A percentile compares a stretch with the other conserved stretches of the same genome.
phyloP scores from a whole-genome alignment of 2,329 filamentous ascomycete species.

The Tolypocladium amazonense region DNA sequence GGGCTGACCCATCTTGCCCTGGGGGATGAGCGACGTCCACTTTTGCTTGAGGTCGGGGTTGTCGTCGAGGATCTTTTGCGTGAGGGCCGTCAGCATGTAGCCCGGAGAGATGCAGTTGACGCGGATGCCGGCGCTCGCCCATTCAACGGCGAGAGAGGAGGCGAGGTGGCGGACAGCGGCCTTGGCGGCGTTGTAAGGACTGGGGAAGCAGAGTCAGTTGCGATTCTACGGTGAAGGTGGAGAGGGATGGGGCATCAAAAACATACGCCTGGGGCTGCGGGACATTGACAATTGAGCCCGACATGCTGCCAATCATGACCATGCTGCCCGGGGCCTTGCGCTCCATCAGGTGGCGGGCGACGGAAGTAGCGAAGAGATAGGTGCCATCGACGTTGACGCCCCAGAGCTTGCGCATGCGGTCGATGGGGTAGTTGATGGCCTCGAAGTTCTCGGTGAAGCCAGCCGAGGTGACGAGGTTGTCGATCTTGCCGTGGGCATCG shows the following conservation, averaged over 20 bases:
- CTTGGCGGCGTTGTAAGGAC: constrained; percentile 86
- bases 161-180: constrained; percentile 85
- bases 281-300: constrained; percentile 84
- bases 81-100: constrained; percentile 94
- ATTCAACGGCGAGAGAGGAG: constrained; percentile 82
- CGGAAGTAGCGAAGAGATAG: constrained; percentile 74
- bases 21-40: constrained; percentile 87
- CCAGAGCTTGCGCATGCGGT: constrained; percentile 89
- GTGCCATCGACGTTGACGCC: constrained; percentile 88
- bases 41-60: constrained; percentile 82
- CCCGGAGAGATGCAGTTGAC: constrained; percentile 94
- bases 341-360: constrained; percentile 83
- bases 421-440: constrained; percentile 80
- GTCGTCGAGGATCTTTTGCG: constrained; percentile 86
- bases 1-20: constrained; percentile 86
- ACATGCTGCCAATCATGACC: constrained; percentile 95
- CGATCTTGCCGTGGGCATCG: constrained; percentile 63
- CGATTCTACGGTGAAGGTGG: background rate
- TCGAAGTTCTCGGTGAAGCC: constrained; percentile 96
- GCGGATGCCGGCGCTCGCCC: constrained; percentile 77
- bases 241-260: too few species aligned
- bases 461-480: constrained; percentile 89
- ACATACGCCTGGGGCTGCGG: constrained; percentile 76
- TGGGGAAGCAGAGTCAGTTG: constrained; percentile 12
- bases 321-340: constrained; percentile 72